These are phyloP conservation scores for Coemansia interrupta DNA, from an alignment of 192 early-diverging fungal genomes.

Conservation along the genomic window DNA sequence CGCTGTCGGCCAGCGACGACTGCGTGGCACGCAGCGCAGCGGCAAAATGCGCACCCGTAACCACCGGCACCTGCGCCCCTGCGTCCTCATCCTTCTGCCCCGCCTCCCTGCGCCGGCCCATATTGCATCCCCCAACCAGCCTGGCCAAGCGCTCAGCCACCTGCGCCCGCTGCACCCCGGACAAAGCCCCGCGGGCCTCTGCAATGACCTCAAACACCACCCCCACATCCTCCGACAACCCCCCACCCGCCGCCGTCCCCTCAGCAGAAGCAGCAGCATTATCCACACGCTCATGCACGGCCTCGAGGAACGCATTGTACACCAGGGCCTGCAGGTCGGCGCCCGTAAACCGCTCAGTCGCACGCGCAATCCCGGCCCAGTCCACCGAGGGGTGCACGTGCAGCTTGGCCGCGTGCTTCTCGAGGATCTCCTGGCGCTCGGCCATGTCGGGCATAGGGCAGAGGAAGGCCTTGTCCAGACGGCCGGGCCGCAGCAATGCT, in stretches of 20 bases:
- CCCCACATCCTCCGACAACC: too few relatives aligned
- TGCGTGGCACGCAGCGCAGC: slow-evolving; percentile 19
- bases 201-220: not conserved
- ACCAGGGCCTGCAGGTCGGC: slow-evolving; percentile 93
- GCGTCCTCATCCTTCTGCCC: not conserved
- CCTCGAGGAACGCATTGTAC: slow-evolving; percentile 87
- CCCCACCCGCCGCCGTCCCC: too few relatives aligned
- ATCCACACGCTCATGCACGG: slow-evolving; percentile 69
- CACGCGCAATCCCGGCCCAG: slow-evolving; percentile 58
- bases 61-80: slow-evolving; percentile 9
- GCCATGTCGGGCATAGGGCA: slow-evolving; percentile 74
- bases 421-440: slow-evolving; percentile 82
- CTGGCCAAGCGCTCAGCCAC: slow-evolving; percentile 21
- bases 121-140: too few relatives aligned
- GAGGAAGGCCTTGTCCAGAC: slow-evolving; percentile 78
- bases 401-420: slow-evolving; percentile 70
- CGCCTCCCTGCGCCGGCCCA: not conserved
- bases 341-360: slow-evolving; percentile 76
- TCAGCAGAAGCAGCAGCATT: slow-evolving; percentile 21
- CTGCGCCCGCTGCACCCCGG: slow-evolving; percentile 17
- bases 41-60: slow-evolving; percentile 33
- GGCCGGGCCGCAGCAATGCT: slow-evolving; percentile 74
- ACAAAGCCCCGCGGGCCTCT: slow-evolving; percentile 6
- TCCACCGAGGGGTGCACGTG: slow-evolving; percentile 61
- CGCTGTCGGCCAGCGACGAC: slow-evolving; percentile 28